A percentile compares a stretch with the other conserved stretches of the same genome.
Conservation (phyloP, 2,329 filamentous ascomycete genomes). For the Aspergillus hiratsukae region DNA sequence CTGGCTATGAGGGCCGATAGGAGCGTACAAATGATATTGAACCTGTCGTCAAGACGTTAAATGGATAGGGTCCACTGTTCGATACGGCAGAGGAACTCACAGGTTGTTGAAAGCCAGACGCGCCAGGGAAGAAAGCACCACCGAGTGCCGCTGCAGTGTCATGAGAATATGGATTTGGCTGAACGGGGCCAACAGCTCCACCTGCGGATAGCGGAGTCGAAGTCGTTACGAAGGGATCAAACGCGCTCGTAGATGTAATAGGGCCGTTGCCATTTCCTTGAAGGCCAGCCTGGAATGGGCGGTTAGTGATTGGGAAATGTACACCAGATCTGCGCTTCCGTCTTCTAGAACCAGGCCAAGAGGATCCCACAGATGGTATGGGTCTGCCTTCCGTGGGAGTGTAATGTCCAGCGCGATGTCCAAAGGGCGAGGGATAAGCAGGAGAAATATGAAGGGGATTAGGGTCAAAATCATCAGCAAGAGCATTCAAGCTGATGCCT, state of each 20-base stretch:
- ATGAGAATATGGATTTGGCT: slow-evolving; percentile 73
- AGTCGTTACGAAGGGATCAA: slow-evolving; percentile 62
- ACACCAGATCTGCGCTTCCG: slow-evolving; percentile 10
- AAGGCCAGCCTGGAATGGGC: slow-evolving; percentile 25
- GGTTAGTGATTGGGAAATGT: slow-evolving; percentile 14
- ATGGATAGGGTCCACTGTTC: background rate
- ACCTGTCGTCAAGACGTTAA: slow-evolving; percentile 44
- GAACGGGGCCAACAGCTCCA: slow-evolving; percentile 42
- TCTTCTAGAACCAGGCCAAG: background rate
- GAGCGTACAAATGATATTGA: slow-evolving; percentile 90
- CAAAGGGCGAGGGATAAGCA: slow-evolving; percentile 5
- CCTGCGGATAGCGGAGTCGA: slow-evolving; percentile 50
- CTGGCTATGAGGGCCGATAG: slow-evolving; percentile 75
- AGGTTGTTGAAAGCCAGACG: slow-evolving; percentile 60
- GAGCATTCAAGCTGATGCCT: slow-evolving; percentile 18
- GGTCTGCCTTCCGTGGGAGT: background rate
- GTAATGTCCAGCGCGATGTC: slow-evolving; percentile 1
- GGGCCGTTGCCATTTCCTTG: slow-evolving; percentile 48
- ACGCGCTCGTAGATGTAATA: slow-evolving; percentile 49
- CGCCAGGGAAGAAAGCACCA: slow-evolving; percentile 61
- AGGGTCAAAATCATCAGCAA: slow-evolving; percentile 20
- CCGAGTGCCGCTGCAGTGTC: slow-evolving; percentile 57
- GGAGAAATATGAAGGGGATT: slow-evolving; percentile 1
- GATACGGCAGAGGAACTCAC: slow-evolving; percentile 37
- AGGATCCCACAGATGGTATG: background rate